Conservation (phyloP, 1,139 yeast genomes). For the Sugiyamaella pinicola region DNA sequence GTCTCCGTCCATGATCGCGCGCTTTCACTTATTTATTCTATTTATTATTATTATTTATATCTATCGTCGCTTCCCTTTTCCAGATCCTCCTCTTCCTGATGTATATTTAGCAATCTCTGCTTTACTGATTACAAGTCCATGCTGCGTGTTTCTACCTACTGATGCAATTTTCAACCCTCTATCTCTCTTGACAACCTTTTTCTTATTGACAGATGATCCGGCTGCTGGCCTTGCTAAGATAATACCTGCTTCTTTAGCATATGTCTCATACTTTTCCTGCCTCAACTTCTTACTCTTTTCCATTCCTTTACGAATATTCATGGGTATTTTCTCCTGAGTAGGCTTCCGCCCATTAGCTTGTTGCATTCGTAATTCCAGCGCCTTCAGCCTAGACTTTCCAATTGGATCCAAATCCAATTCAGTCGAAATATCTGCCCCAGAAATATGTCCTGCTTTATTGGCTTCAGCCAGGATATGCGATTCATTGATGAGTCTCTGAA, state of each 20-base stretch:
- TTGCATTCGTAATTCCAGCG: conserved; percentile 68
- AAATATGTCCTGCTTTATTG: conserved; percentile 44
- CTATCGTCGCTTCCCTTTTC: conserved; percentile 13
- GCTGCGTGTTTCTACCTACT: conserved; percentile 77
- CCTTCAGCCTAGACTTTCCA: conserved; percentile 77
- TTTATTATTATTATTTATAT: not conserved
- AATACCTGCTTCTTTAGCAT: conserved; percentile 88
- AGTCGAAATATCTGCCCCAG: conserved; percentile 76
- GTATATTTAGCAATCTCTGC: conserved; percentile 55
- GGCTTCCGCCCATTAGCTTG: conserved; percentile 38
- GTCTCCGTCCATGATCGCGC: too few relatives aligned
- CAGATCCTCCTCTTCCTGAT: conserved; percentile 16
- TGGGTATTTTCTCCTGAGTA: conserved; percentile 74
- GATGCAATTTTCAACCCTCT: conserved; percentile 77
- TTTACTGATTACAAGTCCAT: conserved; percentile 76
- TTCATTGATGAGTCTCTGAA: conserved; percentile 79
- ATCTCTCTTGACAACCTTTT: conserved; percentile 51
- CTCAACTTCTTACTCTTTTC: conserved; percentile 53
- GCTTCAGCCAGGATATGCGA: conserved; percentile 77
- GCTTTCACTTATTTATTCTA: not conserved
- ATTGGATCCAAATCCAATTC: conserved; percentile 73
- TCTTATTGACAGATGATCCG: conserved; percentile 59
- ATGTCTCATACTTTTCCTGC: conserved; percentile 65
- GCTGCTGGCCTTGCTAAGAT: conserved; percentile 60
- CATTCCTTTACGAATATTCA: conserved; percentile 86